These are phyloP conservation scores for Termitomyces sp. DNA, from an alignment of 768 basidiomycete species.

Conservation along the genomic window DNA sequence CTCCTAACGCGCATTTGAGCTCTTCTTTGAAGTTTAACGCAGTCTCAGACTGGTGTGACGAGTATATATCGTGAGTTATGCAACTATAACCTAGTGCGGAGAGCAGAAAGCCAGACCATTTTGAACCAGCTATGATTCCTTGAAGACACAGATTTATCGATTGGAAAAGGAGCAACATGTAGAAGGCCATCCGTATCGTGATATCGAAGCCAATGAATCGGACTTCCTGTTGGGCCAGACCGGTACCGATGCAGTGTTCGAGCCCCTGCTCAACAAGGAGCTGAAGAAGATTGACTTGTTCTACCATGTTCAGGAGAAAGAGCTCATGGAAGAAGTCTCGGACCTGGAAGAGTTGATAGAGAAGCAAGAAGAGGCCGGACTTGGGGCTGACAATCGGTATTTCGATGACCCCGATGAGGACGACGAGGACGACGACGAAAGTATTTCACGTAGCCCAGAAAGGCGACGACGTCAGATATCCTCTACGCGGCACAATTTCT, in stretches of 20 bases:
- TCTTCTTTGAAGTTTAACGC: conserved; percentile 90
- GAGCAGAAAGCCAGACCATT: not conserved
- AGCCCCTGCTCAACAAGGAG: conserved; percentile 75
- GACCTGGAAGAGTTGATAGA: conserved; percentile 53
- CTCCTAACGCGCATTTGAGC: conserved; percentile 26
- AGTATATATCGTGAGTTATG: conserved; percentile 74
- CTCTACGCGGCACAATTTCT: conserved; percentile 12
- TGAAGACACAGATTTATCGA: conserved; percentile 84
- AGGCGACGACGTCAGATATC: conserved; percentile 31
- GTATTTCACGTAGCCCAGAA: conserved; percentile 31
- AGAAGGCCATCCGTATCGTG: conserved; percentile 32
- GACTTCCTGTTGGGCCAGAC: conserved; percentile 46
- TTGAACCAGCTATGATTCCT: conserved; percentile 62
- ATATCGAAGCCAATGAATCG: conserved; percentile 62
- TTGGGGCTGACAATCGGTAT: conserved; percentile 45
- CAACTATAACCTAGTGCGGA: not conserved
- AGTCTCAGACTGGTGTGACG: conserved; percentile 88
- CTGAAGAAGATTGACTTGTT: conserved; percentile 75
- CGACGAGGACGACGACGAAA: conserved; percentile 43
- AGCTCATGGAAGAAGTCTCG: conserved; percentile 55
- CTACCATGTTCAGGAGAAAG: conserved; percentile 72
- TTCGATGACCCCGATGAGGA: conserved; percentile 57
- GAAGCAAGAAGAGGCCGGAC: conserved; percentile 55
- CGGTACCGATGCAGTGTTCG: conserved; percentile 55
- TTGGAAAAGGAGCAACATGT: conserved; percentile 72